Conservation (phyloP, 176 grass and related monocot genomes). For the Calamus simplicifolius region DNA sequence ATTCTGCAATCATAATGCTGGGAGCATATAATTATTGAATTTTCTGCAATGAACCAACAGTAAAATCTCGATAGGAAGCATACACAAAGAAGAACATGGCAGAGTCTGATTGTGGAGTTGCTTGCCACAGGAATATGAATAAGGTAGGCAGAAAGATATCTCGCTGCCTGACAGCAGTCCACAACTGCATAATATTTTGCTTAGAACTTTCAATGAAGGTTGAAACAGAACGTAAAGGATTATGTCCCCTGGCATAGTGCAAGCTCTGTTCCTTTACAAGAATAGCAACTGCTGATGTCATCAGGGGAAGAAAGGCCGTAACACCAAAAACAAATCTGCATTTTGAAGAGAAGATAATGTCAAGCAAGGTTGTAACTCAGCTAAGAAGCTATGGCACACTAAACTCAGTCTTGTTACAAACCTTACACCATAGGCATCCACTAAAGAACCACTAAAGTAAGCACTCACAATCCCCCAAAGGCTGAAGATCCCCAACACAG, state of each 20-base stretch:
- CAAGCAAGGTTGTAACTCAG: neutral
- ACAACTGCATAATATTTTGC: constrained; percentile 59
- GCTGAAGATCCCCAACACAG: constrained; percentile 96
- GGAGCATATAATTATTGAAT: too few species aligned
- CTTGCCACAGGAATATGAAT: constrained; percentile 98
- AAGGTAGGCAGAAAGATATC: constrained; percentile 79
- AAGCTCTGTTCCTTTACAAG: constrained; percentile 75
- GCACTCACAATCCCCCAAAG: constrained; percentile 80
- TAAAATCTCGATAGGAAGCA: constrained; percentile 4
- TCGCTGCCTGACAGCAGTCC: constrained; percentile 73
- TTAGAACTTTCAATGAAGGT: constrained; percentile 62
- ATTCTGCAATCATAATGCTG: too few species aligned
- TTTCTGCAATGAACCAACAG: too few species aligned
- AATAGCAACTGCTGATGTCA: constrained; percentile 84
- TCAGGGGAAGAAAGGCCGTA: constrained; percentile 74
- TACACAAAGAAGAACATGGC: constrained; percentile 95
- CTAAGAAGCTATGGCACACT: neutral
- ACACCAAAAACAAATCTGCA: constrained; percentile 94
- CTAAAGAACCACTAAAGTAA: constrained; percentile 91
- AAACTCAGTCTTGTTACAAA: constrained; percentile 13
- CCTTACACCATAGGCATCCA: constrained; percentile 89
- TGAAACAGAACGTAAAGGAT: constrained; percentile 37
- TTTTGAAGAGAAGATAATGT: neutral
- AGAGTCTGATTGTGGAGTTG: constrained; percentile 90
- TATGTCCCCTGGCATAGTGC: constrained; percentile 17